phyloP scores from a whole-genome alignment of 805 yeast species.

The Candida easanensis region DNA sequence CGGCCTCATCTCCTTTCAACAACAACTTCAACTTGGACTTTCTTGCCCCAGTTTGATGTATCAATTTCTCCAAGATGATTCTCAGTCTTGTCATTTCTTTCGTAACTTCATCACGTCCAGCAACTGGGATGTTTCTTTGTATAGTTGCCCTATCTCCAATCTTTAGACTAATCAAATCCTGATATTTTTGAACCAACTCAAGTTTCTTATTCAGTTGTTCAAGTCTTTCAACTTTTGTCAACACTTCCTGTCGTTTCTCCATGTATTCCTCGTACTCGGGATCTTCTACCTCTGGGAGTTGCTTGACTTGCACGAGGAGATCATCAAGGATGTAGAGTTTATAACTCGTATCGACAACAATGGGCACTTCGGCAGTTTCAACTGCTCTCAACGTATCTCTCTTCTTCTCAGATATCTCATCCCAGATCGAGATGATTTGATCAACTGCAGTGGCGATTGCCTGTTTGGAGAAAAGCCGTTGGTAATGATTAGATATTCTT shows the following conservation, averaged over 20 bases:
- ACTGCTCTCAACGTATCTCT: constrained; percentile 7
- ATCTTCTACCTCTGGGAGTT: constrained; percentile 18
- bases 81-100: constrained; percentile 20
- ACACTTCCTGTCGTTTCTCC: constrained; percentile 6
- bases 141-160: constrained; percentile 20
- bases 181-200: constrained; percentile 8
- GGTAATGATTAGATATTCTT: constrained; percentile 7
- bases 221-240: constrained; percentile 8
- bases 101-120: constrained; percentile 15
- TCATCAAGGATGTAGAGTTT: constrained; percentile 20
- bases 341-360: constrained; percentile 16
- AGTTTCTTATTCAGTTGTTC: constrained; percentile 10
- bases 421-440: constrained; percentile 20
- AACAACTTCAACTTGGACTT: constrained; percentile 8
- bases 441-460: constrained; percentile 21
- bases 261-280: constrained; percentile 13
- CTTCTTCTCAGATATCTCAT: constrained; percentile 7
- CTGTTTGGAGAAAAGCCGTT: constrained; percentile 20
- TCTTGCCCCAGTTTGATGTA: constrained; percentile 18
- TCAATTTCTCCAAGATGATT: constrained; percentile 19
- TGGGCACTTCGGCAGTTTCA: constrained; percentile 14
- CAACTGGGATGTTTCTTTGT: constrained; percentile 16
- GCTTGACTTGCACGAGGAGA: constrained; percentile 16
- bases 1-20: neutral
- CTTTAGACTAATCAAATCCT: constrained; percentile 13